phyloP scores from a whole-genome alignment of 75 land plant genomes.

The Sequoiadendron giganteum region DNA sequence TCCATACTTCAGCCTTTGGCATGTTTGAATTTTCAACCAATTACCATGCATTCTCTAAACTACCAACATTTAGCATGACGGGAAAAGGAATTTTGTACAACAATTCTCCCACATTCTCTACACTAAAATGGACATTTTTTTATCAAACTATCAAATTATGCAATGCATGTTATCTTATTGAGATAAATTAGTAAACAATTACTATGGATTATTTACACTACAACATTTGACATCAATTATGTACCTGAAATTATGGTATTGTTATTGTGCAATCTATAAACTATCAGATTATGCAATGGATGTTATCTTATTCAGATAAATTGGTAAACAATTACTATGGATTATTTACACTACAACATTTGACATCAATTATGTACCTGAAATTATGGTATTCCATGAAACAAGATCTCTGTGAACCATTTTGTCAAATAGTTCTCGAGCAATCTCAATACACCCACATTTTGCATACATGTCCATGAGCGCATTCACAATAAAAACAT shows the following conservation, averaged over 20 bases:
- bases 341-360: slow-evolving; percentile 2
- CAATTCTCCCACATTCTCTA: neutral
- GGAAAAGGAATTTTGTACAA: neutral
- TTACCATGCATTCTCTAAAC: neutral
- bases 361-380: neutral
- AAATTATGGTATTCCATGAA: slow-evolving; percentile 16
- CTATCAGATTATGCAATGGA: neutral
- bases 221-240: neutral
- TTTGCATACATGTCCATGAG: slow-evolving; percentile 24
- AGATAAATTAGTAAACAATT: neutral
- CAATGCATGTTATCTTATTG: neutral
- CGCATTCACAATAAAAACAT: slow-evolving; percentile 12
- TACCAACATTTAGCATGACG: neutral
- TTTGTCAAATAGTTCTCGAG: slow-evolving; percentile 8
- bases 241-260: slow-evolving; percentile 8
- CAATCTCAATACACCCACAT: slow-evolving; percentile 16
- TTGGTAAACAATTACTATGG: neutral
- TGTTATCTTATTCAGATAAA: neutral
- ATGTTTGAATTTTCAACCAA: too few species aligned
- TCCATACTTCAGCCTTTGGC: too few species aligned
- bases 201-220: slow-evolving; percentile 1
- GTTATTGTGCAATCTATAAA: neutral
- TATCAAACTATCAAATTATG: neutral
- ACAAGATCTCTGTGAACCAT: slow-evolving; percentile 17
- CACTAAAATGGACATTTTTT: neutral